Percentiles rank a stretch among this genome's conserved stretches.
These are phyloP conservation scores for Aspergillus incahuasiensis DNA, from an alignment of 495 filamentous ascomycete genomes.

Conservation along the genomic window DNA sequence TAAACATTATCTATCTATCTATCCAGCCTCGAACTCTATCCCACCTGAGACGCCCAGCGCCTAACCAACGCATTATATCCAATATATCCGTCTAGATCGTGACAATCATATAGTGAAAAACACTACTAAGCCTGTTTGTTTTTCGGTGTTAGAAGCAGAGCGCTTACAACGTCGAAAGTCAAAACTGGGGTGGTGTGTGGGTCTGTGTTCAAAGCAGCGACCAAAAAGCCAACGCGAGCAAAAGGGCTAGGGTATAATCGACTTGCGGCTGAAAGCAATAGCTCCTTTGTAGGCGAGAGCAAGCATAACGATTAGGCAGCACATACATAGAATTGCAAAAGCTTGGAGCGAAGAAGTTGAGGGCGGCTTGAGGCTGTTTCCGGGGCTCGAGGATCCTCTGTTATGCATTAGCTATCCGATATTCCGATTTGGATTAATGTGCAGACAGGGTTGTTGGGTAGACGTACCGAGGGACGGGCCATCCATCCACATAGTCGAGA, in stretches of 20 bases:
- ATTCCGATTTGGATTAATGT: neutral
- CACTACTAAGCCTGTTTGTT: slow-evolving; percentile 1
- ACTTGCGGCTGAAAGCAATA: neutral
- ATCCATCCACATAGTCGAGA: slow-evolving; percentile 40
- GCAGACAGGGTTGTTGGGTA: neutral
- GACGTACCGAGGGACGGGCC: slow-evolving; percentile 34
- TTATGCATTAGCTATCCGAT: neutral
- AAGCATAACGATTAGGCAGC: slow-evolving; percentile 5
- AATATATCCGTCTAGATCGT: neutral
- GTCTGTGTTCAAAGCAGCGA: neutral
- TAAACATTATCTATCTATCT: too few relatives aligned
- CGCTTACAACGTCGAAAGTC: slow-evolving; percentile 3
- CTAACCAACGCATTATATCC: too few relatives aligned
- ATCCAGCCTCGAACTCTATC: neutral
- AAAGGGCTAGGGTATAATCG: slow-evolving; percentile 3
- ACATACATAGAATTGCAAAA: slow-evolving; percentile 20
- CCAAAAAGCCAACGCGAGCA: neutral
- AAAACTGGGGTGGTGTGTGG: neutral
- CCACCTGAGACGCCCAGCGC: neutral
- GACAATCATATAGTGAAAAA: neutral
- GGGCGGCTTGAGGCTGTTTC: slow-evolving; percentile 4
- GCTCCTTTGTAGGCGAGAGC: neutral
- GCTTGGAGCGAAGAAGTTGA: slow-evolving; percentile 1
- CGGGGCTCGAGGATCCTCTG: neutral
- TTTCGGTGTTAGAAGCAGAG: slow-evolving; percentile 4